Evolutionary conservation across 768 basidiomycete genomes (phyloP), one percentile per base, ranked within the genome.

Genomic region (Suillus spraguei): DNA sequence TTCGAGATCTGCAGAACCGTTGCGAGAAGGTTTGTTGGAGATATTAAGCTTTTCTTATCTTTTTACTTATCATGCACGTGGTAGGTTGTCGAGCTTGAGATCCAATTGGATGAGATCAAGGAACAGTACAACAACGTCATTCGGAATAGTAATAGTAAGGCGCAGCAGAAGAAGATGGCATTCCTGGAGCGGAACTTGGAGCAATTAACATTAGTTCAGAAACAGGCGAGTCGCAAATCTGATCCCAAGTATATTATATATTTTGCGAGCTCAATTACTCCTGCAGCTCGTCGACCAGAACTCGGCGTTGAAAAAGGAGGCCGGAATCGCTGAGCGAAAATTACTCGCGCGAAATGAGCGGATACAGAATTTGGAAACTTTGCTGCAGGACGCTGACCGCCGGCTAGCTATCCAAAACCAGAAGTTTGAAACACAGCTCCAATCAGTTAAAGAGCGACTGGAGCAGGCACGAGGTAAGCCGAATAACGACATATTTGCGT

Each of bases 121-220:
- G 97, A 99, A 78, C 96, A 99, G 73, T 99, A 99, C 79, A 97
- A 95, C 81, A 97, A 96, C 73, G 94, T 99, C 64, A 95, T 97
- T 70, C 91, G 94, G 66, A 97, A 97, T 75, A 96, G 95, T 80
- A 99, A 99, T 77, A 95, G 91, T 77, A 96, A 97, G 76, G 94
- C 97, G 8, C 97, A 99, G 69, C 94, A 97, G 80, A 96, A 97
- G 86, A 98, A 99, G 85, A 96, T 99, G 92, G 93, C 95, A 14
- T 97, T 98, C 85, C 78, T 99, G 61, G 95, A 98, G 74, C 91
- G 97, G 60, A 99, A 99, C 72, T 80, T 99, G 60, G 96, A 98
- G 72, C 94, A 97, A 72, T 79, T 99, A 67, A 97, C 95, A 33
- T 78, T 94, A 60, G 95, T 99, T 24, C 97, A 99, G 85, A 97